Base-by-base conservation (phyloP, 257 asterid genomes). In the Rehmannia glutinosa region DNA sequence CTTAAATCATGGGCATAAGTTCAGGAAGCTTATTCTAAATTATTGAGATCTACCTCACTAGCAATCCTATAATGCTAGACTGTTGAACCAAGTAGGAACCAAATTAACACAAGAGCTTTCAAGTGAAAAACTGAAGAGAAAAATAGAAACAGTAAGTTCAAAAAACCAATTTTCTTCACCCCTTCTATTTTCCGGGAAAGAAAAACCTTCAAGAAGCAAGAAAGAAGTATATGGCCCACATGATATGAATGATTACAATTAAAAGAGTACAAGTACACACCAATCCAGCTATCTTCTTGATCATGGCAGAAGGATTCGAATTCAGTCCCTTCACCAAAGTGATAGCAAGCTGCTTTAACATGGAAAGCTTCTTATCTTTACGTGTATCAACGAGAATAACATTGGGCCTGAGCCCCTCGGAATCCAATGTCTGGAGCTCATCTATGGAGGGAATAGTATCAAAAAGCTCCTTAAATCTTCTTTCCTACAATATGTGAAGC, bases 261-360 rank as follows among this genome's bases (percentile, higher is more conserved):
- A 64, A 59, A 38, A 16, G 24, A 71, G 63, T 53, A 57, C 24
- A 27, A 32, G 42, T 57, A 66, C 95, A 59, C 75, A 92, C 98
- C 95, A 92, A 75, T 80, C 90, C 97, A 78, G 97, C 96, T 77
- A 92, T 78, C 83, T 92, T 92, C 83, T 87, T 92, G 77, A 89
- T 79, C 77, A 84, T 65, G 57, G 87, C 80, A 30, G 83, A 81
- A 53, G 95, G 96, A 79, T 76, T 87, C 45, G 96, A 80, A 80
- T 78, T 71, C 78, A 84, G 70, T 66, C 98, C 95, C 79, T 81
- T 92, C 79, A 84, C 88, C 87, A 92, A 77, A 71, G 92, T 84
- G 60, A 69, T 65, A 52, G 90, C 80, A 62, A 92, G 89, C 77
- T 92, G 98, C 90, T 85, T 89, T 79, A 92, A 73, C 97, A 89